Base-by-base conservation (phyloP, 2,329 filamentous ascomycete species). In the Calonectria hawksworthii region DNA sequence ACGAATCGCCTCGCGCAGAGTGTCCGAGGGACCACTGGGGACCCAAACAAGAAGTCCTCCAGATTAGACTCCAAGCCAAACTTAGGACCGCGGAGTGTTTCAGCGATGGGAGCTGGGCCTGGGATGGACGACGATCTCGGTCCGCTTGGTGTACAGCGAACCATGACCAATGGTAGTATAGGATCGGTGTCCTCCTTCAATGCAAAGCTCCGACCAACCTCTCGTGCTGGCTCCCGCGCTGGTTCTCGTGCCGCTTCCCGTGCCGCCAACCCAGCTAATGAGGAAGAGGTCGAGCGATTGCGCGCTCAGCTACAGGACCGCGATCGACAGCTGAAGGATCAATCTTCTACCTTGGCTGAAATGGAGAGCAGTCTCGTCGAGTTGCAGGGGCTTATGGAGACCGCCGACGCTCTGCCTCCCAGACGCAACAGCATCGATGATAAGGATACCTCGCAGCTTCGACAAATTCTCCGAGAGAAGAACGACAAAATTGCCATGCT, bases 401-500 rank as follows among this genome's bases (percentile, higher is more conserved):
- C 88, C 83, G 86, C 87, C 75, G 87, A 89, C 73, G 83, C 86
- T 73, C 83, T 86, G 78, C 82, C 86, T 80, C 84, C 86, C 80
- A 84, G 87, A 80, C 86, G 87, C 75, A 85, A 85, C 77, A 90
- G 88, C 79, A 78, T 90, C 30, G 92, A 93, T 72, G 94, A 94
- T 72, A 93, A 93, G 78, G 96, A 98, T 83, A 90, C 93, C 2
- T 84, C 90, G 7, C 94, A 98, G 82, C 88, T 99, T 72, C 93
- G 96, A 69, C 91, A 93, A n/a, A 86, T 98, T 80, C 86, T 99
- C 69, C 91, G 95, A 30, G 97, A 99, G 86, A 98, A 98, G 90
- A 98, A 98, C 81, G 97, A 99, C 73, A 98, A 96, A 87, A 98
- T 99, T 78, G 93, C 94, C 32, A 93, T 96, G 89, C 90, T 99